Conservation (phyloP, 2,329 filamentous ascomycete genomes). For the Aspergillus sp. region DNA sequence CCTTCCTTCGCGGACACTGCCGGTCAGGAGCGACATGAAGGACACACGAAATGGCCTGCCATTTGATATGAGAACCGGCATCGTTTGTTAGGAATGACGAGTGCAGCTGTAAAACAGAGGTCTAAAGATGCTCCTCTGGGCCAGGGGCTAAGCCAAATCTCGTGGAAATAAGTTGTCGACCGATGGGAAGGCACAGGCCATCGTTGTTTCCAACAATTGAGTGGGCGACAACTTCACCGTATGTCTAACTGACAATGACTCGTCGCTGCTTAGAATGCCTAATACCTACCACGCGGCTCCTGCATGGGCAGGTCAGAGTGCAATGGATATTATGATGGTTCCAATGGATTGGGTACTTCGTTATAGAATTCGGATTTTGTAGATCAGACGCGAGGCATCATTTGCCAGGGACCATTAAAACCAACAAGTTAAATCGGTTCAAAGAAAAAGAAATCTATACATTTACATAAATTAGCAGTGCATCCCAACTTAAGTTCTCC, state of each 20-base stretch:
- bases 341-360: too few species aligned
- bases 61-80: constrained; percentile 17
- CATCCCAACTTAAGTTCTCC: background rate
- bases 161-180: too few species aligned
- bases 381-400: background rate
- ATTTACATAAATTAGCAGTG: background rate
- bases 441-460: background rate
- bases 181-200: background rate
- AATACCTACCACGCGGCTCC: too few species aligned
- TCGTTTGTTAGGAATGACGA: background rate
- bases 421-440: background rate
- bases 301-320: too few species aligned
- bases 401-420: background rate
- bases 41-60: constrained; percentile 13
- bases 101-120: background rate
- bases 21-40: constrained; percentile 11
- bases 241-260: too few species aligned
- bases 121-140: background rate
- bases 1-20: constrained; percentile 1
- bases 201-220: background rate
- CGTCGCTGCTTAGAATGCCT: too few species aligned
- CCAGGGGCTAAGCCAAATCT: background rate
- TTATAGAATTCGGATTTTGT: background rate
- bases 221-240: too few species aligned
- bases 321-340: too few species aligned